phyloP scores from a whole-genome alignment of 2,329 filamentous ascomycete species.

The Nigrospora sphaerica region DNA sequence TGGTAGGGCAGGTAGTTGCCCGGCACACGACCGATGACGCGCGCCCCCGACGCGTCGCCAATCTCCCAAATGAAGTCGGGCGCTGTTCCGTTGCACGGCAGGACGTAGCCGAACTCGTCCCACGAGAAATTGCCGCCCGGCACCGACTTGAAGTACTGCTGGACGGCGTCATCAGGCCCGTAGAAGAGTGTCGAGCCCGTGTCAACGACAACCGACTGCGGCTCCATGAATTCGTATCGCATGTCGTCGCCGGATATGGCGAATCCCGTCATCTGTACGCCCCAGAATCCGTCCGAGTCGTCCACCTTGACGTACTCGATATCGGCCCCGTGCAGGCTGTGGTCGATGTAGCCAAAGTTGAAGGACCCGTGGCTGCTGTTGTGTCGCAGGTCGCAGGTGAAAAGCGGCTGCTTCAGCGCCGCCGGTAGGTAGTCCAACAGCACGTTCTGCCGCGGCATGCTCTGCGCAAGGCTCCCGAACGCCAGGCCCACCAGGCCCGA shows the following conservation, averaged over 20 bases:
- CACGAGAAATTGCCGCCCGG: slow-evolving; percentile 41
- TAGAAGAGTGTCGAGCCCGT: slow-evolving; percentile 64
- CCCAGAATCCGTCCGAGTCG: slow-evolving; percentile 40
- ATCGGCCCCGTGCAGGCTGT: slow-evolving; percentile 27
- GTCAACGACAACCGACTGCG: slow-evolving; percentile 51
- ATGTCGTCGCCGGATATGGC: slow-evolving; percentile 21
- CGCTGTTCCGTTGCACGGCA: slow-evolving; percentile 49
- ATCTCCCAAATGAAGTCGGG: slow-evolving; percentile 51
- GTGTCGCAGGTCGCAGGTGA: slow-evolving; percentile 42
- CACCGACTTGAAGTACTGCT: slow-evolving; percentile 53
- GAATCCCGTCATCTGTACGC: slow-evolving; percentile 26
- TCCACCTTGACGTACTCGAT: slow-evolving; percentile 43
- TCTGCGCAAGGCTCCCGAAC: slow-evolving; percentile 36
- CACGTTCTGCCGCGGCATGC: slow-evolving; percentile 32
- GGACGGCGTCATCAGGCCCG: slow-evolving; percentile 46
- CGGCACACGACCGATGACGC: slow-evolving; percentile 44
- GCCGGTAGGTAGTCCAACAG: slow-evolving; percentile 37
- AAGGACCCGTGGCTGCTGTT: slow-evolving; percentile 37
- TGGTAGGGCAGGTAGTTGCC: slow-evolving; percentile 51
- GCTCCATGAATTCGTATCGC: slow-evolving; percentile 29
- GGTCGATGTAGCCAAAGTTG: slow-evolving; percentile 43
- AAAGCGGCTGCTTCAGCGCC: slow-evolving; percentile 32
- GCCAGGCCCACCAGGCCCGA: slow-evolving; percentile 47
- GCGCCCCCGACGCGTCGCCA: slow-evolving; percentile 31
- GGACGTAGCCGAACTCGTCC: slow-evolving; percentile 42